Evolutionary conservation across 768 basidiomycete genomes (phyloP).

Genomic region (Suillus americanus): DNA sequence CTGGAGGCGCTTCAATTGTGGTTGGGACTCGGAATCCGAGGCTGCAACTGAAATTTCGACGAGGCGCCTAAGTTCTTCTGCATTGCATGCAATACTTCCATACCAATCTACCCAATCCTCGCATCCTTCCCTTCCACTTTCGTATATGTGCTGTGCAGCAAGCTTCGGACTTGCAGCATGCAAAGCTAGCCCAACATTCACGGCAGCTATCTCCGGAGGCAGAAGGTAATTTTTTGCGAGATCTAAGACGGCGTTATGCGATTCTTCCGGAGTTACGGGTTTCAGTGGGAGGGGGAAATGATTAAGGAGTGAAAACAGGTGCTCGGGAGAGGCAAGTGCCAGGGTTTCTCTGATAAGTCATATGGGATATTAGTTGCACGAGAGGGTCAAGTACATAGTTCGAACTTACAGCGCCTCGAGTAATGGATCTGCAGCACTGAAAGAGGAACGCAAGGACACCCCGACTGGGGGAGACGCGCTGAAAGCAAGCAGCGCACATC

Average conservation of each 20-base stretch:
- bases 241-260: constrained; percentile 41
- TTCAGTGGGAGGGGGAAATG: constrained; percentile 54
- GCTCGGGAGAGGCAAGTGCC: constrained; percentile 63
- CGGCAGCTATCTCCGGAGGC: constrained; percentile 47
- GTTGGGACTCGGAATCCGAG: constrained; percentile 17
- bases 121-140: constrained; percentile 39
- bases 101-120: constrained; percentile 88
- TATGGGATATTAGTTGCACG: not conserved
- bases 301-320: constrained; percentile 74
- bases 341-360: constrained; percentile 70
- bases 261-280: constrained; percentile 42
- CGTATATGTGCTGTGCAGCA: constrained; percentile 47
- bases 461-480: constrained; percentile 31
- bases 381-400: not conserved
- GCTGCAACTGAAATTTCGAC: constrained; percentile 42
- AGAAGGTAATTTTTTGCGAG: constrained; percentile 46
- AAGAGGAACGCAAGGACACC: constrained; percentile 29
- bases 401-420: constrained; percentile 31
- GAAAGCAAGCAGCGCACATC: constrained; percentile 14
- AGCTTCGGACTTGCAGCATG: constrained; percentile 80
- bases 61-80: constrained; percentile 54
- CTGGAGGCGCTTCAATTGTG: constrained; percentile 52
- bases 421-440: constrained; percentile 25
- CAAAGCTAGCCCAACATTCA: constrained; percentile 73
- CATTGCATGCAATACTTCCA: constrained; percentile 68